Conservation (phyloP, 495 filamentous ascomycete species). For the Immersiella caudata region DNA sequence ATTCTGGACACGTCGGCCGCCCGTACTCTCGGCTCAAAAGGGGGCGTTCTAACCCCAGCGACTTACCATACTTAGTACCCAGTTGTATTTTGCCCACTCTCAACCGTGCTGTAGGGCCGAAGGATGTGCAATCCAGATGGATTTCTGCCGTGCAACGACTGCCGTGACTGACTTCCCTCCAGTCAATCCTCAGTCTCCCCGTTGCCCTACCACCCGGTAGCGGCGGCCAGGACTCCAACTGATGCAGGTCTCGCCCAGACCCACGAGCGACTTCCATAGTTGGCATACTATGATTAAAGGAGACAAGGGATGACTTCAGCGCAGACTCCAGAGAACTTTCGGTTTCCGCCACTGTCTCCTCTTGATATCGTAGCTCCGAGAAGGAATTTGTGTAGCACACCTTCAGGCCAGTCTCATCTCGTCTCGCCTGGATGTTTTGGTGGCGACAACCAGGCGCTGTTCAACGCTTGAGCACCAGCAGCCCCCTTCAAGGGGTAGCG, state of each 20-base stretch:
- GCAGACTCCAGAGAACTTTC: no score
- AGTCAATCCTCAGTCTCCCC: neutral
- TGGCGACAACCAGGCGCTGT: neutral
- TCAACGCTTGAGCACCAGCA: neutral
- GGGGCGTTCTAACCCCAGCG: neutral
- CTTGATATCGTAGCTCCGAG: constrained; percentile 3
- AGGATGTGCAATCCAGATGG: neutral
- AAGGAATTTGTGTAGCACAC: neutral
- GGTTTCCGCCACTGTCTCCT: neutral
- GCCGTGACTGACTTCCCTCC: neutral
- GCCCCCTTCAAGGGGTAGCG: neutral
- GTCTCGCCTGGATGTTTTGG: neutral
- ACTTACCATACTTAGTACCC: neutral
- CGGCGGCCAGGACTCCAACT: neutral
- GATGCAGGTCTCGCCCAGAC: no score
- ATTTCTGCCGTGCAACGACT: neutral
- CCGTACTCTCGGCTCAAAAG: neutral
- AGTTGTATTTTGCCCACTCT: neutral
- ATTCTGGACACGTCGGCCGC: neutral
- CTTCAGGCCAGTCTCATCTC: neutral
- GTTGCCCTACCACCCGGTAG: neutral
- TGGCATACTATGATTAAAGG: no score
- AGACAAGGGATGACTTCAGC: no score
- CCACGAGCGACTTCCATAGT: no score
- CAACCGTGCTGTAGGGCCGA: neutral